phyloP scores from a whole-genome alignment of 352 stramenopile genomes.

The Elongisporangium senticosum region DNA sequence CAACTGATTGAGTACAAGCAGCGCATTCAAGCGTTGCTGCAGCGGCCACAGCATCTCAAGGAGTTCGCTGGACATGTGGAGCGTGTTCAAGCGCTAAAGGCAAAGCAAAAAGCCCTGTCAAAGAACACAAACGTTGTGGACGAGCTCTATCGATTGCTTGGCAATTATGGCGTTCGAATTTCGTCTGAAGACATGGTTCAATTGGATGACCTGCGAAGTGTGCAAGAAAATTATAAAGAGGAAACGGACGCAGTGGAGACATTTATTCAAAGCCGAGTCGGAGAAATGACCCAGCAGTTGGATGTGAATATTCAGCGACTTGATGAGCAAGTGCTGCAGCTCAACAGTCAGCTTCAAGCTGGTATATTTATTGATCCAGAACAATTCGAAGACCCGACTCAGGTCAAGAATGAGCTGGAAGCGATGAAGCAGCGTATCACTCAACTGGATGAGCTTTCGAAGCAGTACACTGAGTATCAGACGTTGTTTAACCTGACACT shows the following conservation, averaged over 20 bases:
- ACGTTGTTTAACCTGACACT: conserved; percentile 85
- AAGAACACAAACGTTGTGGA: conserved; percentile 90
- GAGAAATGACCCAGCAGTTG: conserved; percentile 90
- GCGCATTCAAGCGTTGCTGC: conserved; percentile 76
- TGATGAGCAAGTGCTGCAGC: conserved; percentile 87
- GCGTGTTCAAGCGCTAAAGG: conserved; percentile 64
- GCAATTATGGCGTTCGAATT: conserved; percentile 89
- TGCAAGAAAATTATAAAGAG: conserved; percentile 86
- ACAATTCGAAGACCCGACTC: conserved; percentile 80
- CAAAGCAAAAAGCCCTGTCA: conserved; percentile 69
- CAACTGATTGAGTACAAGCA: conserved; percentile 89
- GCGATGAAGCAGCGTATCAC: conserved; percentile 75
- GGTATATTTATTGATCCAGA: conserved; percentile 85
- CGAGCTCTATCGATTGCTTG: conserved; percentile 90
- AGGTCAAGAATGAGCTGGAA: conserved; percentile 80
- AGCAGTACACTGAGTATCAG: conserved; percentile 92
- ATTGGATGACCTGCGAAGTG: conserved; percentile 81
- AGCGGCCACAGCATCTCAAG: conserved; percentile 86
- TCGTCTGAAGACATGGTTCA: conserved; percentile 92
- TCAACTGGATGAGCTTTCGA: conserved; percentile 83
- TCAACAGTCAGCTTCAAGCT: conserved; percentile 75
- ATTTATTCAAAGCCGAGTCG: conserved; percentile 82
- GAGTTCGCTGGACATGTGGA: conserved; percentile 89
- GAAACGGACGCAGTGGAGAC: conserved; percentile 81
- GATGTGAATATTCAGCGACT: conserved; percentile 91